phyloP scores from a whole-genome alignment of 2,329 filamentous ascomycete species.

The Teratosphaeria pseudoeucalypti region DNA sequence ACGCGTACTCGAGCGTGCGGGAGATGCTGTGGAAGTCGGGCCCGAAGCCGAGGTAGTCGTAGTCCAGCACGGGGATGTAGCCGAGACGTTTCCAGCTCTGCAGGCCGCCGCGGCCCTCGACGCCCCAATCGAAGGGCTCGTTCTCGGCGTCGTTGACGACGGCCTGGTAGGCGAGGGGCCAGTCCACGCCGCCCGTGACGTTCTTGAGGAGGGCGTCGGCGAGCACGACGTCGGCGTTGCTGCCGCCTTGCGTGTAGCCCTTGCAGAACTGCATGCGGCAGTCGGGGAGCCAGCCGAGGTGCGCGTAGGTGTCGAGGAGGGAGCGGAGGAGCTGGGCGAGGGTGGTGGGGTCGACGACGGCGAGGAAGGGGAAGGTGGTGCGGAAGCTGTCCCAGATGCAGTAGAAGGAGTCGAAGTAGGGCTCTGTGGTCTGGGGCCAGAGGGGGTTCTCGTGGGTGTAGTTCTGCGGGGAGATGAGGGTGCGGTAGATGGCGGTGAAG shows the following conservation, averaged over 20 bases:
- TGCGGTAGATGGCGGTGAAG: slow-evolving; percentile 50
- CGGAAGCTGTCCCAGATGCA: slow-evolving; percentile 57
- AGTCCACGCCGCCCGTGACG: slow-evolving; percentile 51
- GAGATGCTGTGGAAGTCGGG: slow-evolving; percentile 49
- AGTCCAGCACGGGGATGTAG: slow-evolving; percentile 49
- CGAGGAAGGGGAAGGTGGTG: slow-evolving; percentile 53
- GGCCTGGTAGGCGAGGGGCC: slow-evolving; percentile 49
- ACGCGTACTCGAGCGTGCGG: slow-evolving; percentile 56
- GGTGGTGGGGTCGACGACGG: slow-evolving; percentile 50
- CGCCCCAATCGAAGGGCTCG: slow-evolving; percentile 48
- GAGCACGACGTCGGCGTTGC: slow-evolving; percentile 56
- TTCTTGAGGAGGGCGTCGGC: slow-evolving; percentile 63
- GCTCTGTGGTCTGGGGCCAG: slow-evolving; percentile 50
- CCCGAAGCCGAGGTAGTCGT: not conserved
- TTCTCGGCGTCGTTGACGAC: slow-evolving; percentile 58
- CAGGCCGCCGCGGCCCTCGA: slow-evolving; percentile 56
- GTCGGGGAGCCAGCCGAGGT: slow-evolving; percentile 61
- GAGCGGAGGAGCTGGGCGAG: slow-evolving; percentile 58
- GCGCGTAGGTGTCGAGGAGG: slow-evolving; percentile 53
- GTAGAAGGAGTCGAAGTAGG: slow-evolving; percentile 64
- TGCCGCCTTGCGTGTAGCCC: slow-evolving; percentile 57
- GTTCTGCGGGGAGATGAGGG: slow-evolving; percentile 57
- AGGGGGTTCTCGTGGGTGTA: slow-evolving; percentile 23
- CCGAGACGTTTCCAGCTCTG: slow-evolving; percentile 55
- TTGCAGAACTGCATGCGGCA: slow-evolving; percentile 59